Percentiles rank a stretch among this genome's conserved stretches.
phyloP scores from a whole-genome alignment of 2,329 filamentous ascomycete genomes.

The Sporothrix humicola region DNA sequence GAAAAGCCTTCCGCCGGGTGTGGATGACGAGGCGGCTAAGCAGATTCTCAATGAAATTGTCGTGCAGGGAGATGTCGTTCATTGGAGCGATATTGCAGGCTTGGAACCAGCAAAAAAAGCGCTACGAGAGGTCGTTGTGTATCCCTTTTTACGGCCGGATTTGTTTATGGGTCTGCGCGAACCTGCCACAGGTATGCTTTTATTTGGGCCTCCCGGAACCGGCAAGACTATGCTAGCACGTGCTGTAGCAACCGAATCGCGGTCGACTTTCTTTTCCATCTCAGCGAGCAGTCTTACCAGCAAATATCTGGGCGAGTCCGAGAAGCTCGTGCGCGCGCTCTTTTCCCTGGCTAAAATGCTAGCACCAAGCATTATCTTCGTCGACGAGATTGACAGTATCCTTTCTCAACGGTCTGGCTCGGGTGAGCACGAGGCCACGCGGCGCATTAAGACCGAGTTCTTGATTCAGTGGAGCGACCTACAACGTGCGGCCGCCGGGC shows the following conservation, averaged over 20 bases:
- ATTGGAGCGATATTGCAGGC: conserved; percentile 92
- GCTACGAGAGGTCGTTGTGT: conserved; percentile 93
- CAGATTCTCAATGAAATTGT: conserved; percentile 97
- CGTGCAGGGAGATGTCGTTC: conserved; percentile 90
- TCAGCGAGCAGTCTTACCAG: conserved; percentile 92
- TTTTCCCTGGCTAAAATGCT: conserved; percentile 88
- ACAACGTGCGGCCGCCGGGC: conserved; percentile 82
- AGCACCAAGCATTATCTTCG: conserved; percentile 95
- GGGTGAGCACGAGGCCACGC: conserved; percentile 89
- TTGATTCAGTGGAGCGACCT: conserved; percentile 97
- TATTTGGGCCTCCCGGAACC: conserved; percentile 97
- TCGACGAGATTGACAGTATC: conserved; percentile 96
- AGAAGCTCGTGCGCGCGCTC: conserved; percentile 91
- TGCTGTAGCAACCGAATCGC: conserved; percentile 91
- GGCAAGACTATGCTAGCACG: conserved; percentile 98
- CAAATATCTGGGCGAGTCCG: conserved; percentile 94
- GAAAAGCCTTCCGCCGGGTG: conserved; percentile 78
- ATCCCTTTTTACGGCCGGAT: conserved; percentile 93
- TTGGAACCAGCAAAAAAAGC: conserved; percentile 89
- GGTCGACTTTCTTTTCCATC: conserved; percentile 95
- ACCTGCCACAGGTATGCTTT: conserved; percentile 89
- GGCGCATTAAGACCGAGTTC: conserved; percentile 96
- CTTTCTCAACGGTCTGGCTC: conserved; percentile 82
- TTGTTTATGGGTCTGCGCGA: conserved; percentile 95
- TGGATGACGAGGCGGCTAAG: conserved; percentile 81